phyloP scores from a whole-genome alignment of 2,329 filamentous ascomycete genomes.

The Aspergillus costaricaensis region DNA sequence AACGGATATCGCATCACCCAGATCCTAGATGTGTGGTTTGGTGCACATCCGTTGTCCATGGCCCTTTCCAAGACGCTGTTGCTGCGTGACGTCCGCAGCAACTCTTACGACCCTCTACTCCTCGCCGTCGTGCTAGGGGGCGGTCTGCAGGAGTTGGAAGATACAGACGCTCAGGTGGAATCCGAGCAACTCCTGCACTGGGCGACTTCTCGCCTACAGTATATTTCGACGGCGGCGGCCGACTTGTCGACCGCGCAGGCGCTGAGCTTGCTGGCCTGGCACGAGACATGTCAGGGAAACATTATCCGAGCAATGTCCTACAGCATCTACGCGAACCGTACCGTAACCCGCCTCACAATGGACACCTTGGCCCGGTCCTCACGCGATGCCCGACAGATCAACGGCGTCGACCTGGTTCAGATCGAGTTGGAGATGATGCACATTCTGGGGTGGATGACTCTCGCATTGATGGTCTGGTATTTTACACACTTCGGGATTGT shows the following conservation, averaged over 20 bases:
- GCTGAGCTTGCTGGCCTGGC: neutral
- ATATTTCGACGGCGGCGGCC: neutral
- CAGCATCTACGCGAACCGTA: neutral
- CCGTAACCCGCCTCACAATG: neutral
- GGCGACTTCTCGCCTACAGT: neutral
- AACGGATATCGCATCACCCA: constrained; percentile 1
- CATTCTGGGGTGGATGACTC: neutral
- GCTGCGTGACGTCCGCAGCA: neutral
- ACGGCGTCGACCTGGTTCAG: neutral
- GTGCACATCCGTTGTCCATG: neutral
- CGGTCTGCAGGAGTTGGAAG: neutral
- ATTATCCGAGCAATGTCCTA: neutral
- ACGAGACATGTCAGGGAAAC: neutral
- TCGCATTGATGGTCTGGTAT: neutral
- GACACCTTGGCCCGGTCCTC: neutral
- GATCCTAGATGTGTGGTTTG: neutral
- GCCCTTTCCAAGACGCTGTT: neutral
- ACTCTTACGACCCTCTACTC: neutral
- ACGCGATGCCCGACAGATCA: neutral
- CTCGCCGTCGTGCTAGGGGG: neutral
- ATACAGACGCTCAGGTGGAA: neutral
- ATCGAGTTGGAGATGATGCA: constrained; percentile 4
- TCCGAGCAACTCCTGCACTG: neutral
- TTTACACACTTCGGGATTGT: neutral
- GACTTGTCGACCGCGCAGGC: neutral